A percentile compares a stretch with the other conserved stretches of the same genome.
These are phyloP conservation scores for Magnolia changhungtana DNA, from an alignment of 164 flowering plant species.

Conservation along the genomic window DNA sequence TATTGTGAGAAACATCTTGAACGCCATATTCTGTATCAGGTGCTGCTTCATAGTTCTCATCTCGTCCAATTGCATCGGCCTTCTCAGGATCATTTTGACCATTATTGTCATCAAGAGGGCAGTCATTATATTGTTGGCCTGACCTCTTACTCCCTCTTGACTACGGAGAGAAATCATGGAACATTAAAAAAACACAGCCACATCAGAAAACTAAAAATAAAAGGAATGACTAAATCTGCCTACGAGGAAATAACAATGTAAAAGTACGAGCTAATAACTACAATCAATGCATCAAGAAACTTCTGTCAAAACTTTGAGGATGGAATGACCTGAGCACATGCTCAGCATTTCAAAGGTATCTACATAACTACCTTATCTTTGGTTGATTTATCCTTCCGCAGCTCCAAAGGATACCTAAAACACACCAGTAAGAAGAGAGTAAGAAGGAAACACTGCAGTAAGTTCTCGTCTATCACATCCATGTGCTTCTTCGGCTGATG, in stretches of 20 bases:
- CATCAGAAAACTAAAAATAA: neutral
- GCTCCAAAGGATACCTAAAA: conserved; percentile 91
- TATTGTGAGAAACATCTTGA: conserved; percentile 37
- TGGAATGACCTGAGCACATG: too few species aligned
- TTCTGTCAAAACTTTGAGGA: too few species aligned
- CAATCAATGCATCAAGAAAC: too few species aligned
- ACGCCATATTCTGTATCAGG: conserved; percentile 34
- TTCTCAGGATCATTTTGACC: conserved; percentile 26
- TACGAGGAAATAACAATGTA: too few species aligned
- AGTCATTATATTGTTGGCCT: conserved; percentile 30
- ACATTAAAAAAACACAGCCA: neutral
- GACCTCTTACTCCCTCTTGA: conserved; percentile 36
- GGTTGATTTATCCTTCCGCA: conserved; percentile 82
- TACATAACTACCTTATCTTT: conserved; percentile 66
- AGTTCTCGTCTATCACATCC: neutral
- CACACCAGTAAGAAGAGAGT: neutral
- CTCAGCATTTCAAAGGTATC: too few species aligned
- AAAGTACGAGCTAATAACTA: too few species aligned
- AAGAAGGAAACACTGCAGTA: neutral
- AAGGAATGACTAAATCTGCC: neutral
- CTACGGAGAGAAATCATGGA: conserved; percentile 36
- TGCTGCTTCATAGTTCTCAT: conserved; percentile 40
- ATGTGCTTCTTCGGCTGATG: neutral
- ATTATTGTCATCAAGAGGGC: conserved; percentile 23
- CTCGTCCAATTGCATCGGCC: conserved; percentile 22